Base-by-base conservation (phyloP, 306 rosid species). In the Hippophae rhamnoides region DNA sequence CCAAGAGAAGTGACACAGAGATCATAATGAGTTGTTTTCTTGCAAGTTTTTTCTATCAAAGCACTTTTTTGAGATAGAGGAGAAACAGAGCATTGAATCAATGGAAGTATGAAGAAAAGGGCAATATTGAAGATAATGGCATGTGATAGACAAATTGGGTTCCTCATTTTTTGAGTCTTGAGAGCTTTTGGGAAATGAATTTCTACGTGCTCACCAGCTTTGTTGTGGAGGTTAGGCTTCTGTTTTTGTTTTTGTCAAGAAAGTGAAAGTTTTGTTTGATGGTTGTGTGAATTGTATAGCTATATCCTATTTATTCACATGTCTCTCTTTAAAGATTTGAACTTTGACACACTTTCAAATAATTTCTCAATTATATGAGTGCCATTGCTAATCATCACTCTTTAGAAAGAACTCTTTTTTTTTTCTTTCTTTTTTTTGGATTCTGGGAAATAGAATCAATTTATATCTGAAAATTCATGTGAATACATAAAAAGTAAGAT, bases 1-100 rank as follows among this genome's bases (percentile, higher is more conserved):
- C 55, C 60, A 8, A 72, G 72, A 11, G 77, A 48, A 7, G 77
- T 54, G 40, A 67, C 44, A 25, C 77, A 72, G 5, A 72, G 60
- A 26, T 61, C 68, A 44, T 61, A 61, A 41, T 61, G 45, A 59
- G 77, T 64, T 56, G 72, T 72, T 31, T 68, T 61, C 25, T 67
- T 56, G 72, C 72, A 72, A 13, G 69, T 72, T 7, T 44, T n/a
- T n/a, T 53, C 49, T 31, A 72, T 52, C 40, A 72, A 49, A 40
- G 45, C 45, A 43, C 4, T 26, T 46, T 52, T 38, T 26, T 56
- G 43, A 11, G 1, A 42, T 10, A 6, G 23, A 8, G 62, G 57
- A 56, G 47, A 5, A 14, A 18, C n/a, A 9, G 48, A 18, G 42
- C 57, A 58, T 13, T 52, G 69, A 9, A 38, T 45, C n/a, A 5